Percentiles rank a stretch among this genome's conserved stretches.
Conservation (phyloP, 2,329 filamentous ascomycete species). For the Aspergillus uvarum region DNA sequence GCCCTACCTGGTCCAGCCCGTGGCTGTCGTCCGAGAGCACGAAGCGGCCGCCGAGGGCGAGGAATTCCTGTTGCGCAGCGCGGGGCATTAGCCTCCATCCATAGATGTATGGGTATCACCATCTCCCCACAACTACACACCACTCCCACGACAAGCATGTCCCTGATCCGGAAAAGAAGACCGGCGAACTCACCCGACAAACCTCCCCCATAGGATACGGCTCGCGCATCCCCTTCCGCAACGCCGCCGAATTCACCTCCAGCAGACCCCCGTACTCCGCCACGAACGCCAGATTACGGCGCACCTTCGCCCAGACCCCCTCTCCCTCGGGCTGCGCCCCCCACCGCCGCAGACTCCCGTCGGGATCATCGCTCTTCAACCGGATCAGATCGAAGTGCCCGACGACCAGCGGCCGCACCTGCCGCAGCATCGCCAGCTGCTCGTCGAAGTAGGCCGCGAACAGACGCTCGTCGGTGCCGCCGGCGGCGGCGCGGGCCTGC, state of each 20-base stretch:
- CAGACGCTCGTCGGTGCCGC: slow-evolving; percentile 68
- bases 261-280: slow-evolving; percentile 74
- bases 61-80: slow-evolving; percentile 59
- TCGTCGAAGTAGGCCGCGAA: slow-evolving; percentile 85
- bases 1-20: slow-evolving; percentile 79
- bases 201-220: slow-evolving; percentile 82
- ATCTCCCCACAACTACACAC: too few species aligned
- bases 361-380: slow-evolving; percentile 70
- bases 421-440: slow-evolving; percentile 76
- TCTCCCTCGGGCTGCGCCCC: slow-evolving; percentile 10
- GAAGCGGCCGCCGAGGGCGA: slow-evolving; percentile 73
- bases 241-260: slow-evolving; percentile 82
- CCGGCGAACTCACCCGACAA: slow-evolving; percentile 55
- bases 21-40: slow-evolving; percentile 96
- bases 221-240: slow-evolving; percentile 87
- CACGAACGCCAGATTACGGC: slow-evolving; percentile 72
- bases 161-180: too few species aligned
- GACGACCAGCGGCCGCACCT: slow-evolving; percentile 72
- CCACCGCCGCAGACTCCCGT: slow-evolving; percentile 59
- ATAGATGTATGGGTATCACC: too few species aligned
- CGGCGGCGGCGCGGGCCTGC: slow-evolving; percentile 57
- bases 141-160: too few species aligned
- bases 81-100: neutral
- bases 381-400: slow-evolving; percentile 94
- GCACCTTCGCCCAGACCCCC: slow-evolving; percentile 70